Evolutionary conservation across 306 rosid species (phyloP), one percentile per base, ranked within the genome.

Genomic region (Geum urbanum): DNA sequence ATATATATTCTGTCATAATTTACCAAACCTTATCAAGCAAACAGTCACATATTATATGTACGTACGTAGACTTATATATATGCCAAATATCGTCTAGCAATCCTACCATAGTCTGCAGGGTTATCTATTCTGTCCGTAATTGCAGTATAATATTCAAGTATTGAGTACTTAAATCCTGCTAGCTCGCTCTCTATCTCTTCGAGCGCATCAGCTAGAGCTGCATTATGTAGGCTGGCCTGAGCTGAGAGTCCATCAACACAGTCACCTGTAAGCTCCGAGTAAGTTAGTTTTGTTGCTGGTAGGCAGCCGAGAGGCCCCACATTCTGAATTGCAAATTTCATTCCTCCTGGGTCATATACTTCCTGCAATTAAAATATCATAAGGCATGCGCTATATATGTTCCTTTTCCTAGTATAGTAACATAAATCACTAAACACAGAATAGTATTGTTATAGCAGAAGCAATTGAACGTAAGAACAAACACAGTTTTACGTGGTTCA

Each of bases 21-120:
- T 1, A 32, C 37, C 37, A 32, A 32, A 32, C 37, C 37, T 32
- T 32, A 32, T 32, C 3, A 32, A 32, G 37, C 37, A 27, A 27
- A 27, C 37, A 32, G 37, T 32, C 3, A 32, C 37, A 32, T 2
- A 27, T 2, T n/a, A n/a, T n/a, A n/a, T n/a, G n/a, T n/a, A n/a
- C n/a, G n/a, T n/a, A n/a, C n/a, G n/a, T n/a, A n/a, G n/a, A n/a
- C n/a, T n/a, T n/a, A n/a, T n/a, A n/a, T n/a, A 32, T 2, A 32
- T 32, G 37, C 37, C 37, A 32, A 32, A 32, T 32, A 32, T 32
- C 11, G 46, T 6, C 13, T 48, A 48, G 52, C 46, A 8, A 43
- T 11, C 52, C 46, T 83, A 85, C 91, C 89, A 69, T 84, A 85
- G 63, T 84, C 84, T 44, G 74, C 67, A 71, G 89, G 95, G 47